Base-by-base conservation (phyloP, 2,329 filamentous ascomycete species). In the Chrysoporthe cubensis region DNA sequence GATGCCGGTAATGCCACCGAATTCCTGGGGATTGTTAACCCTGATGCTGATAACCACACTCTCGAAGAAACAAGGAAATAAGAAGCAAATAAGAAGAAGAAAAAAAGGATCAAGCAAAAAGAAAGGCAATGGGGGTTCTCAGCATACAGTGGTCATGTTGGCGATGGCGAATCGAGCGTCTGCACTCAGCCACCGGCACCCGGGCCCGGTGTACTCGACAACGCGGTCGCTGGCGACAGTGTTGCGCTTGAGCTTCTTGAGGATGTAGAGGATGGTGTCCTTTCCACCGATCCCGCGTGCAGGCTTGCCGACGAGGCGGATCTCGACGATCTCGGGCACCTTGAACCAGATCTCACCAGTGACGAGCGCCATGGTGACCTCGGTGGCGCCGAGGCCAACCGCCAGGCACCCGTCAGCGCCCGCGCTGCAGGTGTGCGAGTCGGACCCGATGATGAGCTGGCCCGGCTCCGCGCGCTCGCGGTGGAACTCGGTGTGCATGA, bases 331-430 rank as follows among this genome's bases (percentile, higher is more conserved):
- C 66, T 80, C 78, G 0, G 80, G 79, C 6, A 81, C 73, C 63
- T 77, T 79, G 72, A 81, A 77, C 78, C 78, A 81, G 1, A 76
- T 80, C 70, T 80, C 75, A 1, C 80, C 79, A 0, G 77, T 79
- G 1, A 79, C 76, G 18, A 81, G 69, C 1, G 75, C 72, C 71
- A 81, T 74, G 26, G 75, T 76, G 1, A 80, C 78, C 66, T 81
- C 80, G 16, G 78, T 76, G 2, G 76, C 77, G 0, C 80, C 79
- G 1, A 81, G 69, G 6, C 79, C 79, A 57, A 81, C 78, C 1
- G 76, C 74, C 9, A 81, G 71, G 65, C 74, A 76, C 0, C 77
- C 77, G 18, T 80, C 66, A 1, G 76, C 77, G 0, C 79, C 79
- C 0, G 78, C 73, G 7, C 76, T 78, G 63, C 79, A 80, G 0